A percentile compares a stretch with the other conserved stretches of the same genome.
These are phyloP conservation scores for Perkinsus chesapeaki DNA, from an alignment of 169 alveolate species.

Conservation along the genomic window DNA sequence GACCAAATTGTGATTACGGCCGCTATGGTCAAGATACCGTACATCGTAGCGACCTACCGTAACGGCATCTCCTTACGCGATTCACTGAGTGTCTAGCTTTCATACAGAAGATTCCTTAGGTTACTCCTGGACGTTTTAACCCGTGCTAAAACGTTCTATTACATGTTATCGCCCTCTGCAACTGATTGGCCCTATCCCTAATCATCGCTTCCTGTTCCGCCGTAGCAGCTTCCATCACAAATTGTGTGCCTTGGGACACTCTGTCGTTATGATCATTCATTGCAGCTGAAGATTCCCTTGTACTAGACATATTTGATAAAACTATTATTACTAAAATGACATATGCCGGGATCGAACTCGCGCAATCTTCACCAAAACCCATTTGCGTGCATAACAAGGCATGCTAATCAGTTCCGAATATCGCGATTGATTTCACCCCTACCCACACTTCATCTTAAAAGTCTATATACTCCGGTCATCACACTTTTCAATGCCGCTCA, in stretches of 20 bases:
- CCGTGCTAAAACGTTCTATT: not conserved
- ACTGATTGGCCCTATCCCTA: not conserved
- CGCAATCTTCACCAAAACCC: not conserved
- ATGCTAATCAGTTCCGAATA: not conserved
- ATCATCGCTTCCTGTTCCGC: not conserved
- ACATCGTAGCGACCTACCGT: too few species aligned
- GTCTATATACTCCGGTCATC: too few species aligned
- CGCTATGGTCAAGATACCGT: too few species aligned
- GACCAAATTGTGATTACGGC: too few species aligned
- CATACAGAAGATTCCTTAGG: too few species aligned
- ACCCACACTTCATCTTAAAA: too few species aligned
- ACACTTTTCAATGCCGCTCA: too few species aligned
- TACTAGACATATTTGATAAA: not conserved
- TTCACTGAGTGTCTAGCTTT: too few species aligned
- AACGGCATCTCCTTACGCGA: too few species aligned
- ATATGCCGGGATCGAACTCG: not conserved
- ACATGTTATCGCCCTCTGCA: not conserved
- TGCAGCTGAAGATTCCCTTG: not conserved
- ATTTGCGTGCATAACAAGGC: not conserved
- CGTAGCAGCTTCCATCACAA: not conserved
- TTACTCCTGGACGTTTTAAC: not conserved
- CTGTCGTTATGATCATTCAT: not conserved
- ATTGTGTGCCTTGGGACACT: not conserved
- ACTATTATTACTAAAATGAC: not conserved
- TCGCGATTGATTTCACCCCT: not conserved